Evolutionary conservation across 345 rosid genomes (phyloP), one percentile per base, ranked within the genome.

Genomic region (Aethionema arabicum): DNA sequence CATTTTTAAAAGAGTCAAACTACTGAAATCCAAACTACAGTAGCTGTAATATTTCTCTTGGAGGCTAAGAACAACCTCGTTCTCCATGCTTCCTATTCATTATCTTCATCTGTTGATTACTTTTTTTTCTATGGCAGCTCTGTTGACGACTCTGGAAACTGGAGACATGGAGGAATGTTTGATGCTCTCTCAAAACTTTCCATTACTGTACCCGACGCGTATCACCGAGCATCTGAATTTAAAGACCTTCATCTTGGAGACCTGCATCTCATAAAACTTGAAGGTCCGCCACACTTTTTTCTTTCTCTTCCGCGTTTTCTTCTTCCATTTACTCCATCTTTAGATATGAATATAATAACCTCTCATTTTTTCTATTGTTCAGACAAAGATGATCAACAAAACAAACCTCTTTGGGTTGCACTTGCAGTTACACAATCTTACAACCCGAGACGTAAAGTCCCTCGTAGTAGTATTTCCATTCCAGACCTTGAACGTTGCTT

Each of bases 151-250:
- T 91, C 96, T 64, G 98, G 96, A 70, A 80, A 71, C 43, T 91
- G 98, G 98, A 95, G 98, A 35, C 85, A 72, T 61, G 96, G 98
- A 57, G 95, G 98, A 67, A 81, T 91, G 89, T 85, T 91, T 68
- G 73, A 81, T 72, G 87, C 90, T 6, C 63, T 91, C 59, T 77
- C 76, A 33, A 82, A 78, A 60, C 74, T 87, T 50, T 88, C 91
- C 48, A 38, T 57, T 51, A 63, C 55, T 53, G 63, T 87, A 63
- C 78, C 82, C n/a, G 79, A 67, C 42, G 81, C 86, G 14, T 87
- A 91, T 67, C 80, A 65, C 38, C 58, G 72, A 21, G 98, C 95
- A 59, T 81, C 75, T 9, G 81, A 83, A 64, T 80, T 82, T 67
- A 72, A 67, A 62, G 95, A 91, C 73, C 89, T 91, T 63, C 84